Evolutionary conservation across 306 rosid species (phyloP).

Genomic region (Quercus berberidifolia): DNA sequence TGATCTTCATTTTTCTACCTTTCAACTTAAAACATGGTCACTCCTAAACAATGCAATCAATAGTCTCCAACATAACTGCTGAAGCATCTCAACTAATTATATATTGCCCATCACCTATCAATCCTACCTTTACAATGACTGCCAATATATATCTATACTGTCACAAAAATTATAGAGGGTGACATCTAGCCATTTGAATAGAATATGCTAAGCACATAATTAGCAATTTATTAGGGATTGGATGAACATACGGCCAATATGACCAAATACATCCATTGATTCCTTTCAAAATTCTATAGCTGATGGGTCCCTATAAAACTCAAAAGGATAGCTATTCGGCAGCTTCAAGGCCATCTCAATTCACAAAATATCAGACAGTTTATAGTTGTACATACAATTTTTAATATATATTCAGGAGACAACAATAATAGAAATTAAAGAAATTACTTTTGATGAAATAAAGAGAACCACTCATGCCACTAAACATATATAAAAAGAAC

Average conservation of each 20-base stretch:
- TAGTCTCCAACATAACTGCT: neutral
- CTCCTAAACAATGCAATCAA: neutral
- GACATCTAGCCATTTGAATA: neutral
- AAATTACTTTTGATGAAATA: neutral
- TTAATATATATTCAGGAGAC: neutral
- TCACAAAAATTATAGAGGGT: neutral
- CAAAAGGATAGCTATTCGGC: neutral
- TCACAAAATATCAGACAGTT: neutral
- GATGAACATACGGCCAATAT: neutral
- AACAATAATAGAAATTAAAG: neutral
- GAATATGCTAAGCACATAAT: neutral
- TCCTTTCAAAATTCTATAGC: neutral
- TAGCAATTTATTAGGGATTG: neutral
- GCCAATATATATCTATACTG: neutral
- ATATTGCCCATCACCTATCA: neutral
- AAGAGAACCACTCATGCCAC: neutral
- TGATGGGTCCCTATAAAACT: neutral
- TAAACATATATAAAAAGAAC: neutral
- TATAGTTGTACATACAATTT: neutral
- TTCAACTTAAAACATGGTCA: neutral
- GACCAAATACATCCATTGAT: neutral
- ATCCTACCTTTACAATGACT: neutral
- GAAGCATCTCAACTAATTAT: neutral
- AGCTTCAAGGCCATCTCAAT: neutral
- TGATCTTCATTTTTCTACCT: neutral